Evolutionary conservation across 495 filamentous ascomycete genomes (phyloP), one percentile per base, ranked within the genome.

Genomic region (Neurospora sp.): DNA sequence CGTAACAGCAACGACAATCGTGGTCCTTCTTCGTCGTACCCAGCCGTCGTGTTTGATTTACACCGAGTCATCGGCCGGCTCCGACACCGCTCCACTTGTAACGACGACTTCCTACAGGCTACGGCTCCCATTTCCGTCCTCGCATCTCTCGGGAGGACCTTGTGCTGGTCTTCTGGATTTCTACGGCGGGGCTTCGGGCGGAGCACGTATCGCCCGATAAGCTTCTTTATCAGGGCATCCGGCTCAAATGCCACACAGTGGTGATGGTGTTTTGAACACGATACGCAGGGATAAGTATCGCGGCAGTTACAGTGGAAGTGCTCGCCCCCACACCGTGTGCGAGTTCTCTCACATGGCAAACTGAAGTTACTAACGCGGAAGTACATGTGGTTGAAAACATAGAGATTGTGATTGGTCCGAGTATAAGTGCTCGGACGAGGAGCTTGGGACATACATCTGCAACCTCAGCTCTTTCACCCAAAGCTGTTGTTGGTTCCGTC

Each of bases 401-500:
- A 10, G 12, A 16, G 48, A 35, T 9, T 66, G 23, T 66, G 54
- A 66, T 66, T 66, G 54, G 54, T 66, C 14, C 12, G 54, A 35
- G 54, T 18, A 9, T 35, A 66, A 66, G 54, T 66, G 54, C 54
- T 31, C 31, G 20, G 41, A 7, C 41, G 16, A 54, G 46, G 10
- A 54, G 46, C 46, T 54, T 54, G 46, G 46, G 23, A 5, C 54
- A 31, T 31, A 5, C 54, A 31, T 31, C 54, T 62, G 12, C 27
- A 62, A 62, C 54, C 27, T 62, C 54, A 31, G 54, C 54, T 62
- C 54, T 62, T 35, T 35, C 54, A 5, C 5, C 54, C 54, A 37
- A 62, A 62, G 54, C 23, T 62, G 14, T 31, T 66, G 12, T 70
- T 18, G 69, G 70, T 79, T 73, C 74, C 76, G 77, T 79, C 77